Evolutionary conservation across 1,139 yeast species (phyloP), one percentile per base, ranked within the genome.

Genomic region (Saccharomyces hybrid): DNA sequence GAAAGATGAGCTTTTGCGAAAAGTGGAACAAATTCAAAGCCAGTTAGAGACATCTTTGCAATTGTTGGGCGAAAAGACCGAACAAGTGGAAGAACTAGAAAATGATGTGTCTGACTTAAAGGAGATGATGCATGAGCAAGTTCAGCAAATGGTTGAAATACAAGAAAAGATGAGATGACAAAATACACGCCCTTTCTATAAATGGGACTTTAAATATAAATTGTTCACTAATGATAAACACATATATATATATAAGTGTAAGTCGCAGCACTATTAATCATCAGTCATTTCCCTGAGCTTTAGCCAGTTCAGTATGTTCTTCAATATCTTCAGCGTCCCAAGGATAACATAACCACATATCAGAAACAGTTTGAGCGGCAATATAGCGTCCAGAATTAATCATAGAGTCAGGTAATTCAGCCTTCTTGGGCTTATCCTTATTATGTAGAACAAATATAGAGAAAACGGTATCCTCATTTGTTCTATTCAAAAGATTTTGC

Each of bases 71-170:
- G 97, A 91, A 64, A 90, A 91, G 67, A 80, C 90, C 13, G 99
- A 95, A 68, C 79, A 78, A 60, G 93, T 88, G 5, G 88, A 84
- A 55, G 99, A 93, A 70, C 75, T 95, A 52, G 78, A 78, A 60
- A 96, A 96, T 3, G 99, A 93, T 66, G 93, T 95, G 14, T 78
- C 77, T 5, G 99, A 93, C 69, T 75, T 93, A 70, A 93, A 91
- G 70, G 91, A 86, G 46, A 75, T 91, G 74, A 81, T 90, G 67
- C 79, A 82, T 57, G 79, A 80, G 58, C 99, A 93, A 70, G 93
- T 90, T 32, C 95, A 88, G 68, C 95, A 90, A 63, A 77, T 91
- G 79, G 83, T 88, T 47, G 87, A 81, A 55, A 73, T 86, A 71
- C 86, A 82, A 60, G 81, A 75, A 28, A 60, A 52, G 26, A 47